A percentile compares a stretch with the other conserved stretches of the same genome.
Conservation (phyloP, 768 basidiomycete genomes). For the Pleurotus platypus region DNA sequence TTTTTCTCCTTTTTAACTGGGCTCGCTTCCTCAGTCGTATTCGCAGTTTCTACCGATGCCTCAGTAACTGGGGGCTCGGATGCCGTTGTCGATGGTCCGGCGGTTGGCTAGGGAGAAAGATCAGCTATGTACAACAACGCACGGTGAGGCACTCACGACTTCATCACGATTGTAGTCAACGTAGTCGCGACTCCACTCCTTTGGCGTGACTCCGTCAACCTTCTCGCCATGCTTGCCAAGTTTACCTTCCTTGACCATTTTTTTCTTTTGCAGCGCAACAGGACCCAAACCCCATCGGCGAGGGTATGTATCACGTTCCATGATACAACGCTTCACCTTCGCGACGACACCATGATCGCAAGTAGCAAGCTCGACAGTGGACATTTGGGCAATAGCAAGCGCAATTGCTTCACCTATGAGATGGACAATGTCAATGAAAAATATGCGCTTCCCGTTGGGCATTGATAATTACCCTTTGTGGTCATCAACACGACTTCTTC, state of each 20-base stretch:
- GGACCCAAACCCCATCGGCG: conserved; percentile 99
- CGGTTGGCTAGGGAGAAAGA: conserved; percentile 29
- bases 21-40: conserved; percentile 22
- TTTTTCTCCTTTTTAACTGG: conserved; percentile 71
- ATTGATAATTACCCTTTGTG: conserved; percentile 69
- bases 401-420: conserved; percentile 84
- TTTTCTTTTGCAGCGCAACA: conserved; percentile 95
- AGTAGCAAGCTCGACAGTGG: conserved; percentile 94
- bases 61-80: conserved; percentile 19
- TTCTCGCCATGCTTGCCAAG: conserved; percentile 94
- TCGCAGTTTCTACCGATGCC: conserved; percentile 16
- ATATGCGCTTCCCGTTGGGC: neutral
- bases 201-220: conserved; percentile 82
- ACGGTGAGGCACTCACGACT: conserved; percentile 17
- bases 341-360: conserved; percentile 99
- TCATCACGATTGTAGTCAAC: conserved; percentile 84
- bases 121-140: neutral
- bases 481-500: conserved; percentile 99
- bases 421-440: conserved; percentile 8
- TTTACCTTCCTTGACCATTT: conserved; percentile 96
- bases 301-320: conserved; percentile 99
- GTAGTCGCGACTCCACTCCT: conserved; percentile 90
- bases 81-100: conserved; percentile 30
- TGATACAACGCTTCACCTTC: conserved; percentile 98
- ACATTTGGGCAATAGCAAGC: conserved; percentile 95